Evolutionary conservation across 2,329 filamentous ascomycete species (phyloP).

Genomic region (Ophiostoma tasmaniense): DNA sequence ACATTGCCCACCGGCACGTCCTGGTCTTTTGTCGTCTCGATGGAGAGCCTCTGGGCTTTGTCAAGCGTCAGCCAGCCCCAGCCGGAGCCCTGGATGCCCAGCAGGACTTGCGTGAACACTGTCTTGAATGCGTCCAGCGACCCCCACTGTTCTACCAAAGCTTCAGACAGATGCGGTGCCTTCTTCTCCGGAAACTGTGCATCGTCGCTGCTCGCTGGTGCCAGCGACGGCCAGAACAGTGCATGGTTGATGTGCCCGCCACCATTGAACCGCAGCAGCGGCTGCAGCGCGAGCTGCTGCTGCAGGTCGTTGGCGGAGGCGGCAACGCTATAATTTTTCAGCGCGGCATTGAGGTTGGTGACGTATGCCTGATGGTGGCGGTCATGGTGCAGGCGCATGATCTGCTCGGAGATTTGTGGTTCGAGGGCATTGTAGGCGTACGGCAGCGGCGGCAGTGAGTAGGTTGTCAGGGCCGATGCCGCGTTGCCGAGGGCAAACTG

Average conservation of each 20-base stretch:
- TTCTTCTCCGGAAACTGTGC: conserved; percentile 45
- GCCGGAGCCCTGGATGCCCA: conserved; percentile 71
- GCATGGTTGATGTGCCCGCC: conserved; percentile 60
- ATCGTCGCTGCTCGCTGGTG: conserved; percentile 49
- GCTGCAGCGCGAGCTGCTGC: conserved; percentile 52
- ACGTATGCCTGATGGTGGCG: conserved; percentile 95
- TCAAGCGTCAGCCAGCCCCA: conserved; percentile 65
- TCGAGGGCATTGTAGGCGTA: conserved; percentile 46
- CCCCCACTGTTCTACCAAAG: conserved; percentile 59
- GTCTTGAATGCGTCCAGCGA: conserved; percentile 56
- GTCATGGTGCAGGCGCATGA: conserved; percentile 92
- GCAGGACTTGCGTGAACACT: conserved; percentile 56
- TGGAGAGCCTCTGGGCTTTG: conserved; percentile 50
- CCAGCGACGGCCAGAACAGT: conserved; percentile 63
- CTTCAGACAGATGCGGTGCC: conserved; percentile 39
- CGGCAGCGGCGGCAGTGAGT: conserved; percentile 26
- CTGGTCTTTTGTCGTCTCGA: conserved; percentile 76
- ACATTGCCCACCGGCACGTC: conserved; percentile 48
- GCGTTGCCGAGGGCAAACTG: conserved; percentile 11
- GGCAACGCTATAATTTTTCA: conserved; percentile 58
- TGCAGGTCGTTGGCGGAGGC: conserved; percentile 45
- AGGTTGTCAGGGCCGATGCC: conserved; percentile 13
- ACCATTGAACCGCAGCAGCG: conserved; percentile 58
- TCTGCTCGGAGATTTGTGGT: conserved; percentile 65
- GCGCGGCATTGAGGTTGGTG: conserved; percentile 72